A percentile compares a stretch with the other conserved stretches of the same genome.
Evolutionary conservation across 495 filamentous ascomycete genomes (phyloP).

Genomic region (Penicillium atrosanguineum): DNA sequence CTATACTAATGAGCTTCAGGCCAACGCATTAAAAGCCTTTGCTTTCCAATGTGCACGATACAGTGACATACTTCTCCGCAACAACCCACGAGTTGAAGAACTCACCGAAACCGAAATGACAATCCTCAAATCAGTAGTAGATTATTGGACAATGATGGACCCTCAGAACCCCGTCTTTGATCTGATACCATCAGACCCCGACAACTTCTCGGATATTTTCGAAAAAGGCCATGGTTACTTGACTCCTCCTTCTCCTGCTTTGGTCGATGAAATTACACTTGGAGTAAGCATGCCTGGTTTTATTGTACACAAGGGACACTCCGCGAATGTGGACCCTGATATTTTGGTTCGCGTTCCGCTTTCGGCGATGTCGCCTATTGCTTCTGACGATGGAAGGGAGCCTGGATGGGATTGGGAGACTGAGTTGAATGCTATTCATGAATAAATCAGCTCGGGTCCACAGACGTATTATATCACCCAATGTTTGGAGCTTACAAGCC

Average conservation of each 20-base stretch:
- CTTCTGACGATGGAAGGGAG: slow-evolving; percentile 9
- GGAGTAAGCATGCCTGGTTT: neutral
- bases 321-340: slow-evolving; percentile 10
- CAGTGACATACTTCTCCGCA: slow-evolving; percentile 19
- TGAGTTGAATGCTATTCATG: slow-evolving; percentile 6
- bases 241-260: slow-evolving; percentile 6
- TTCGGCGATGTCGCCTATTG: slow-evolving; percentile 15
- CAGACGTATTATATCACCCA: neutral
- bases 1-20: slow-evolving; percentile 3
- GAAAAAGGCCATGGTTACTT: slow-evolving; percentile 2
- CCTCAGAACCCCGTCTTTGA: slow-evolving; percentile 20
- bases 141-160: slow-evolving; percentile 30
- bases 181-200: neutral
- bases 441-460: neutral
- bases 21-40: slow-evolving; percentile 19
- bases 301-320: neutral
- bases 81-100: slow-evolving; percentile 13
- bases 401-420: slow-evolving; percentile 19
- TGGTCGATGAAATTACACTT: neutral
- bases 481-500: too few relatives aligned
- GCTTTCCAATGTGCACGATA: slow-evolving; percentile 20
- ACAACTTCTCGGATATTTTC: neutral
- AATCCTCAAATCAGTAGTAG: slow-evolving; percentile 15
- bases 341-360: slow-evolving; percentile 12
- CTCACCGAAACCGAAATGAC: slow-evolving; percentile 15